Conservation (phyloP, 305 asterid genomes). For the Fraxinus paxiana region DNA sequence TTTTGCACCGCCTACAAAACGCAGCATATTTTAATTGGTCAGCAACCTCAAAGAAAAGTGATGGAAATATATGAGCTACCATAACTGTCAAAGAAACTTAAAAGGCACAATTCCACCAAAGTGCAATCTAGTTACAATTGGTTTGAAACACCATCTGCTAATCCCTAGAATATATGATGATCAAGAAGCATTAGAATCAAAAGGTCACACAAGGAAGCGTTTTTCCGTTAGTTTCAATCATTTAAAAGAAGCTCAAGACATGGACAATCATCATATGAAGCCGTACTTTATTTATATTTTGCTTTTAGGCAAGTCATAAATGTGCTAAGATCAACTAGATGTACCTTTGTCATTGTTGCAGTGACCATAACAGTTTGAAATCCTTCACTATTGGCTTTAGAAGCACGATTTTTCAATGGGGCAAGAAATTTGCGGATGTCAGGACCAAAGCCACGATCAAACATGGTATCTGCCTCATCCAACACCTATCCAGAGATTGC, state of each 20-base stretch:
- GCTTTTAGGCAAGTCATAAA: neutral
- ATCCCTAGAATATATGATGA: neutral
- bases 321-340: conserved; percentile 14
- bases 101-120: neutral
- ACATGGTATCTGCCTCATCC: conserved; percentile 99
- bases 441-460: conserved; percentile 98
- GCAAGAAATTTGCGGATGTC: conserved; percentile 85
- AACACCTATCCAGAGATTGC: conserved; percentile 54
- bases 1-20: conserved; percentile 73
- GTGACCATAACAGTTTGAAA: conserved; percentile 91
- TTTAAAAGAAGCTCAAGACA: neutral
- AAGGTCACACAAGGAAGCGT: neutral
- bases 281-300: neutral
- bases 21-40: conserved; percentile 14
- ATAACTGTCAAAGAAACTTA: neutral
- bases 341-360: conserved; percentile 98
- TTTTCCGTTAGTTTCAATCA: neutral
- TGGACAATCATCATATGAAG: neutral
- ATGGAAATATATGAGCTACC: conserved; percentile 1
- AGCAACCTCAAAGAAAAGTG: conserved; percentile 10
- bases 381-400: conserved; percentile 57
- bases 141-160: neutral
- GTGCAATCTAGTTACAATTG: neutral
- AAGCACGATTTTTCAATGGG: conserved; percentile 81
- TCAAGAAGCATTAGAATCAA: neutral